Conservation (phyloP, 371 early-diverging fungal species). For the Mucor mucedo region DNA sequence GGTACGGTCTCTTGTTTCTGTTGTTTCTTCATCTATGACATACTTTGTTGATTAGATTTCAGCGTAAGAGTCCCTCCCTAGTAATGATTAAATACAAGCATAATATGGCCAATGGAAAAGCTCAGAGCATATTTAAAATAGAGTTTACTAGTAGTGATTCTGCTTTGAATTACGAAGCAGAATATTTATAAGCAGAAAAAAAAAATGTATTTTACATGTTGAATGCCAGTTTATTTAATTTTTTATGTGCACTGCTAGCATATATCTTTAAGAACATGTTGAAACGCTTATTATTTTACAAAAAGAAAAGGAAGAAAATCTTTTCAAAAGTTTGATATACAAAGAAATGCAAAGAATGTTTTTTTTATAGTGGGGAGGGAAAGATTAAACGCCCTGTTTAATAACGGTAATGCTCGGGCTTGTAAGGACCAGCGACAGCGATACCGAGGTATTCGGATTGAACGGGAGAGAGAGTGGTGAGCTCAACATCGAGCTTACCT, state of each 20-base stretch:
- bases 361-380: neutral
- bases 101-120: too few relatives aligned
- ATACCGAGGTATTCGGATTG: conserved; percentile 93
- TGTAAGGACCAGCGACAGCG: conserved; percentile 91
- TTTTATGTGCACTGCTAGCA: conserved; percentile 30
- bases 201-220: conserved; percentile 27
- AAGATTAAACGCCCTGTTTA: conserved; percentile 40
- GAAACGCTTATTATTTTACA: conserved; percentile 40
- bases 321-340: conserved; percentile 16
- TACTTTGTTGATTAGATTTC: too few relatives aligned
- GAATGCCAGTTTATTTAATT: conserved; percentile 39
- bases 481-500: conserved; percentile 94
- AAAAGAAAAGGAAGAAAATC: conserved; percentile 16
- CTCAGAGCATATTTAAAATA: too few relatives aligned
- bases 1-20: too few relatives aligned
- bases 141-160: too few relatives aligned
- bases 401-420: conserved; percentile 94
- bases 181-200: too few relatives aligned
- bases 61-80: too few relatives aligned
- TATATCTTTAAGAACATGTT: conserved; percentile 43
- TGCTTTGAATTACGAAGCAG: too few relatives aligned
- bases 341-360: conserved; percentile 17
- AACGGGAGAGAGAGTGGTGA: conserved; percentile 71
- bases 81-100: too few relatives aligned
- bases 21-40: too few relatives aligned